Percentiles rank a stretch among this genome's conserved stretches.
These are phyloP conservation scores for Chytriomyces confervae DNA, from an alignment of 192 early-diverging fungal species.

Conservation along the genomic window DNA sequence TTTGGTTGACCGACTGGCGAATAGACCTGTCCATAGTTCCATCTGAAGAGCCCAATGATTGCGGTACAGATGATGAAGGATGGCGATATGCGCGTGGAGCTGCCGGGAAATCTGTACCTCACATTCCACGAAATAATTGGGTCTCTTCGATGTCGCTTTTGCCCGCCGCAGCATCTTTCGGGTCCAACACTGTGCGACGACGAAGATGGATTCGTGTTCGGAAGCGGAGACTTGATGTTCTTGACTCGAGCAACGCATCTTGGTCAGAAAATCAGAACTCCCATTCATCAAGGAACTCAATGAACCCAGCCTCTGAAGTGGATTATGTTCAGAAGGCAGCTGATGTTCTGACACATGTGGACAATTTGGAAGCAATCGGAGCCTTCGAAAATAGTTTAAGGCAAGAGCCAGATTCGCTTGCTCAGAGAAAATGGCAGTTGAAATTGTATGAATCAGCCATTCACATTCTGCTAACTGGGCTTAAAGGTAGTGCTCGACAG, in stretches of 20 bases:
- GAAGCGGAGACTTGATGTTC: constrained; percentile 67
- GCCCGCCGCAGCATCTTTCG: constrained; percentile 37
- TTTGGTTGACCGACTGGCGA: constrained; percentile 84
- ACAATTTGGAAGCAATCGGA: background rate
- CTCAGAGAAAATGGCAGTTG: constrained; percentile 43
- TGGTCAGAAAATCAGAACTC: background rate
- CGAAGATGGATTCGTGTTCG: constrained; percentile 80
- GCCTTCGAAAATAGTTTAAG: background rate
- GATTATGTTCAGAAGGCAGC: constrained; percentile 46
- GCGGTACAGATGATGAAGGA: constrained; percentile 49
- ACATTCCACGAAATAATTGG: background rate
- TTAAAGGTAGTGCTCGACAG: constrained; percentile 59
- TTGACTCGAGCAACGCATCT: background rate
- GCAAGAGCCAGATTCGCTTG: constrained; percentile 3
- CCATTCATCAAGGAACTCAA: too few species aligned
- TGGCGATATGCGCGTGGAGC: constrained; percentile 77
- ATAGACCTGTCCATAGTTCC: constrained; percentile 60
- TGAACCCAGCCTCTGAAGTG: background rate
- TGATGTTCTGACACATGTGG: constrained; percentile 12
- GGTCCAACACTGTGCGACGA: constrained; percentile 61
- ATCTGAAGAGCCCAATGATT: constrained; percentile 50
- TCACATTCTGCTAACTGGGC: constrained; percentile 64
- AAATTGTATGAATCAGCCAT: constrained; percentile 64
- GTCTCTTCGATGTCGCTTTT: constrained; percentile 21
- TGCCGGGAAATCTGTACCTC: too few species aligned